Conservation (phyloP, 768 basidiomycete species). For the Scleroderma bovista region DNA sequence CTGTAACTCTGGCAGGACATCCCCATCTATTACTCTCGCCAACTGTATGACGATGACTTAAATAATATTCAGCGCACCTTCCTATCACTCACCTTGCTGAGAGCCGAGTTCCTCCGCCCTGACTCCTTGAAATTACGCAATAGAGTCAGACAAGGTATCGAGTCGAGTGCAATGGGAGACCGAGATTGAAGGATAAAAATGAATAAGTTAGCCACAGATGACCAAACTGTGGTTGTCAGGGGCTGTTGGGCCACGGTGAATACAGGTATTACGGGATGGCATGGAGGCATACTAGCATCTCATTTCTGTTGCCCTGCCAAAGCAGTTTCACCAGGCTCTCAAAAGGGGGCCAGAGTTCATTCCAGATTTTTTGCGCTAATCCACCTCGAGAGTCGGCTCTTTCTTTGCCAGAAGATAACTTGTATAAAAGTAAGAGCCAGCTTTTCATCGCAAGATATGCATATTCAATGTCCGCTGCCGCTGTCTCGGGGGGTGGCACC, state of each 20-base stretch:
- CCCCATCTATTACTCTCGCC: constrained; percentile 46
- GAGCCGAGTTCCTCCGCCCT: constrained; percentile 42
- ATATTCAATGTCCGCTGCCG: constrained; percentile 58
- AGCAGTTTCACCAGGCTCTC: constrained; percentile 47
- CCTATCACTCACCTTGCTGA: constrained; percentile 41
- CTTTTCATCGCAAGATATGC: constrained; percentile 65
- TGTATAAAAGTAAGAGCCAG: constrained; percentile 59
- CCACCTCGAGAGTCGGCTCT: constrained; percentile 24
- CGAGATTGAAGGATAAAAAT: constrained; percentile 55
- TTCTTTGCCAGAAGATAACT: constrained; percentile 13
- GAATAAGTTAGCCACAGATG: constrained; percentile 62
- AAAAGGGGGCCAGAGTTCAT: constrained; percentile 72
- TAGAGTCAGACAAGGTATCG: constrained; percentile 43
- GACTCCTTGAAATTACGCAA: constrained; percentile 47
- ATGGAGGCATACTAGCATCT: constrained; percentile 5
- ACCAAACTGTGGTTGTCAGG: constrained; percentile 46
- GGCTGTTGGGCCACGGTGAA: constrained; percentile 34
- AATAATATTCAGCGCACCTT: background rate
- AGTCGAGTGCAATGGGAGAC: constrained; percentile 48
- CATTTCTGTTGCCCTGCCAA: constrained; percentile 40
- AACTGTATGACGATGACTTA: constrained; percentile 35
- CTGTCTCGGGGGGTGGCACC: constrained; percentile 34
- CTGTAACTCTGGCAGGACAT: constrained; percentile 43
- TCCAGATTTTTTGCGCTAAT: constrained; percentile 50
- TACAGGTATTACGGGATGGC: background rate